phyloP scores from a whole-genome alignment of 208 protist species.

The Trypanosoma platydactyli region DNA sequence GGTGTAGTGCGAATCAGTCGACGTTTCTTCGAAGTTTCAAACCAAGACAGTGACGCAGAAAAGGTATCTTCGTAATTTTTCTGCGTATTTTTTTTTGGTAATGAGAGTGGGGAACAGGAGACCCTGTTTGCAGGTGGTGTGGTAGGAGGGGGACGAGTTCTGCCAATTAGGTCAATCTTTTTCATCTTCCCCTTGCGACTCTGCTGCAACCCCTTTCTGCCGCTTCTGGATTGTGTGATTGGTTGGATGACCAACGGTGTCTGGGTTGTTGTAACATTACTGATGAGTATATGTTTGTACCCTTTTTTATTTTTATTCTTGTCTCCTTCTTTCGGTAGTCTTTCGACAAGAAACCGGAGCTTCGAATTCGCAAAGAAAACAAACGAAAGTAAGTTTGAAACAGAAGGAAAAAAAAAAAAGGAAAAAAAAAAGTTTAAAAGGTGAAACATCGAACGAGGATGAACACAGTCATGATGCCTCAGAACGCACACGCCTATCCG shows the following conservation, averaged over 20 bases:
- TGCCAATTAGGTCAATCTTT: no score
- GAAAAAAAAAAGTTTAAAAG: background rate
- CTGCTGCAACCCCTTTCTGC: no score
- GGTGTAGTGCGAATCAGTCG: conserved; percentile 36
- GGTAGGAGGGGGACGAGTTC: no score
- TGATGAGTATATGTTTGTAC: no score
- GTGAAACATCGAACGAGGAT: background rate
- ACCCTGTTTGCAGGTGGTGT: no score
- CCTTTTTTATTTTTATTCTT: background rate
- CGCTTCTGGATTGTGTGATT: no score
- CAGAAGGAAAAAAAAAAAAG: conserved; percentile 11
- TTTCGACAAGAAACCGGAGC: background rate
- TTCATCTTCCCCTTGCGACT: no score
- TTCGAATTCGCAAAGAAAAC: background rate
- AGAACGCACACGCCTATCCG: conserved; percentile 10
- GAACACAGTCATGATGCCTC: conserved; percentile 8
- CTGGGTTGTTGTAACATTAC: no score
- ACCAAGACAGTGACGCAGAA: background rate
- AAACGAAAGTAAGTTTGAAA: background rate
- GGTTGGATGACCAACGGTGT: no score
- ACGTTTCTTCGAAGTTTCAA: conserved; percentile 23
- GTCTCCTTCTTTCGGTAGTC: background rate
- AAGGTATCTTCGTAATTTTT: background rate
- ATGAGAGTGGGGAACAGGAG: no score
- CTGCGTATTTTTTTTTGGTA: background rate